These are phyloP conservation scores for Cladosporium velox DNA, from an alignment of 2,329 filamentous ascomycete genomes.

Conservation along the genomic window DNA sequence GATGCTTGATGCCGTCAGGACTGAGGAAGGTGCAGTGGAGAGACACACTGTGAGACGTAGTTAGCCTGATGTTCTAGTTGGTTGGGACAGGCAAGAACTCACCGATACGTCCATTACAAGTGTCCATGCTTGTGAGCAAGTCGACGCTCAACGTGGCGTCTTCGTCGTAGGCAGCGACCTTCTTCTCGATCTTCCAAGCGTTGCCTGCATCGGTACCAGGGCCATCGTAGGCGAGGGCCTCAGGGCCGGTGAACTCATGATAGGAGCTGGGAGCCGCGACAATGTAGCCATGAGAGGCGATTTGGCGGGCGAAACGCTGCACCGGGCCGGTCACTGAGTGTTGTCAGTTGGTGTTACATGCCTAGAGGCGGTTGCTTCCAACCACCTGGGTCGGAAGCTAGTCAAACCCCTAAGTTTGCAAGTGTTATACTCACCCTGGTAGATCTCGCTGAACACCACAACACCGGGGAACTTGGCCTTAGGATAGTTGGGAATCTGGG, in stretches of 20 bases:
- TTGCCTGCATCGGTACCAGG: constrained; percentile 88
- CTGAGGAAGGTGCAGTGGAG: background rate
- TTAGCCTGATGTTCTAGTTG: background rate
- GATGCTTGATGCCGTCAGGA: too few relatives aligned
- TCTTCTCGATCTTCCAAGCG: constrained; percentile 77
- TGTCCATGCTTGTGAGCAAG: constrained; percentile 43
- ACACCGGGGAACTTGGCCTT: constrained; percentile 88
- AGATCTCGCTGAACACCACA: constrained; percentile 89
- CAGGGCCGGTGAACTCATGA: constrained; percentile 87
- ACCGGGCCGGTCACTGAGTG: constrained; percentile 81
- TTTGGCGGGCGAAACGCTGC: constrained; percentile 84
- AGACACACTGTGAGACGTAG: background rate
- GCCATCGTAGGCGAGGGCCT: constrained; percentile 80
- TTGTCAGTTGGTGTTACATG: background rate
- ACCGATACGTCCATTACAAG: constrained; percentile 74
- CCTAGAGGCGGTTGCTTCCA: background rate
- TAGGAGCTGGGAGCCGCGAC: constrained; percentile 88
- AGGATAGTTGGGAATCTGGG: constrained; percentile 79
- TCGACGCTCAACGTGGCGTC: constrained; percentile 50
- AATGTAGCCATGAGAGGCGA: constrained; percentile 90
- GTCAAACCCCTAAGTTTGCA: background rate
- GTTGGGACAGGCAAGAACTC: constrained; percentile 2
- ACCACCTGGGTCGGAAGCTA: background rate
- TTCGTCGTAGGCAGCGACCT: constrained; percentile 78
- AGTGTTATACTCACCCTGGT: constrained; percentile 67